phyloP scores from a whole-genome alignment of 140 eudicot genomes.

The Cichorium intybus region DNA sequence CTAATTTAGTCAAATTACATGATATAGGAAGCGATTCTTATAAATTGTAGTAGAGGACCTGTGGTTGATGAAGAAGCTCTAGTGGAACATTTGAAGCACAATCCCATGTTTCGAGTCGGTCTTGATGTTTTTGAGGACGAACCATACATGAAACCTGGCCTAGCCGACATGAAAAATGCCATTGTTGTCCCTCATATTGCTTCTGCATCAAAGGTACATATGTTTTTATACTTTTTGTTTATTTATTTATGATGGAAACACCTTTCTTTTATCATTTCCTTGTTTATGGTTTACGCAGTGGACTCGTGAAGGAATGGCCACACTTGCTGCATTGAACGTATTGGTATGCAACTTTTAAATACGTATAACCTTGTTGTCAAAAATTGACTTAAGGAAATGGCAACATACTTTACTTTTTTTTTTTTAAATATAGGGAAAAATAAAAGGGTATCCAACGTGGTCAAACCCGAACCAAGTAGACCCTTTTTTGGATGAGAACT shows the following conservation, averaged over 20 bases:
- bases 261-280: not conserved
- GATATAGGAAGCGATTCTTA: conserved; percentile 85
- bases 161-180: conserved; percentile 92
- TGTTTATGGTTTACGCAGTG: conserved; percentile 54
- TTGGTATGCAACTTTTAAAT: conserved; percentile 51
- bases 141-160: conserved; percentile 98
- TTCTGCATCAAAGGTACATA: conserved; percentile 90
- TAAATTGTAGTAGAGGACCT: conserved; percentile 97
- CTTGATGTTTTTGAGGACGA: conserved; percentile 99
- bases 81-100: conserved; percentile 80
- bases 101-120: conserved; percentile 98
- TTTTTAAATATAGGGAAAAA: conserved; percentile 79
- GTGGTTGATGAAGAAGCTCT: conserved; percentile 96
- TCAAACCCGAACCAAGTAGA: conserved; percentile 74
- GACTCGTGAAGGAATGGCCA: conserved; percentile 99
- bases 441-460: conserved; percentile 93
- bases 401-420: too few species aligned
- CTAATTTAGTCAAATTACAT: conserved; percentile 6
- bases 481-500: conserved; percentile 70
- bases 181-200: conserved; percentile 97
- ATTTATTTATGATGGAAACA: not conserved
- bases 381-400: too few species aligned
- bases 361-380: too few species aligned
- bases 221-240: not conserved
- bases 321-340: conserved; percentile 93